Percentiles rank a stretch among this genome's conserved stretches.
phyloP scores from a whole-genome alignment of 108 stramenopile genomes.

The Nannochloropsis oceanica region DNA sequence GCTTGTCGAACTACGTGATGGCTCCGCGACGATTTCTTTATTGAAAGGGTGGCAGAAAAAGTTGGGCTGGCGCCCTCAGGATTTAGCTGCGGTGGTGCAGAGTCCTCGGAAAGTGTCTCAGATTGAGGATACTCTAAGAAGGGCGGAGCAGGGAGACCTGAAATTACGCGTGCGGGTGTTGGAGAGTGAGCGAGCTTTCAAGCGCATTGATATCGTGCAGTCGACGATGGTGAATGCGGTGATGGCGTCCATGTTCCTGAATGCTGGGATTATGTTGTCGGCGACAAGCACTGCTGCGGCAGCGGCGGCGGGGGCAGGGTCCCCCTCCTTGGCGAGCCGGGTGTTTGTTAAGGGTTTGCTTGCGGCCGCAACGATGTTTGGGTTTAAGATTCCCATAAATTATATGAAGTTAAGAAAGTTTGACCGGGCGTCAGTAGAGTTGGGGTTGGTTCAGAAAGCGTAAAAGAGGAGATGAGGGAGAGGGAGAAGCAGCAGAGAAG shows the following conservation, averaged over 20 bases:
- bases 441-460: background rate
- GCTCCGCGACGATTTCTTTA: slow-evolving; percentile 24
- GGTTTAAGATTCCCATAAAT: background rate
- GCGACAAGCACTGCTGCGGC: background rate
- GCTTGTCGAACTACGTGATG: slow-evolving; percentile 62
- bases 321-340: background rate
- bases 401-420: background rate
- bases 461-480: background rate
- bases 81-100: slow-evolving; percentile 23
- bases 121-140: slow-evolving; percentile 68
- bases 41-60: slow-evolving; percentile 27
- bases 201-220: slow-evolving; percentile 27
- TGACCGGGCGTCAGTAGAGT: background rate
- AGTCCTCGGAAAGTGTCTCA: slow-evolving; percentile 65
- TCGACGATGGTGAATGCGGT: slow-evolving; percentile 22
- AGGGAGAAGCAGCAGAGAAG: background rate
- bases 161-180: slow-evolving; percentile 64
- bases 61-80: background rate
- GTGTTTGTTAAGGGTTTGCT: background rate
- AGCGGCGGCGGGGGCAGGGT: background rate
- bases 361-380: background rate
- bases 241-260: slow-evolving; percentile 24
- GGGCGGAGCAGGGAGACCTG: slow-evolving; percentile 64
- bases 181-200: slow-evolving; percentile 31
- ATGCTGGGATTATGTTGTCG: slow-evolving; percentile 33